Evolutionary conservation across 2,329 filamentous ascomycete genomes (phyloP).

Genomic region (Ambrosiella beaveri): DNA sequence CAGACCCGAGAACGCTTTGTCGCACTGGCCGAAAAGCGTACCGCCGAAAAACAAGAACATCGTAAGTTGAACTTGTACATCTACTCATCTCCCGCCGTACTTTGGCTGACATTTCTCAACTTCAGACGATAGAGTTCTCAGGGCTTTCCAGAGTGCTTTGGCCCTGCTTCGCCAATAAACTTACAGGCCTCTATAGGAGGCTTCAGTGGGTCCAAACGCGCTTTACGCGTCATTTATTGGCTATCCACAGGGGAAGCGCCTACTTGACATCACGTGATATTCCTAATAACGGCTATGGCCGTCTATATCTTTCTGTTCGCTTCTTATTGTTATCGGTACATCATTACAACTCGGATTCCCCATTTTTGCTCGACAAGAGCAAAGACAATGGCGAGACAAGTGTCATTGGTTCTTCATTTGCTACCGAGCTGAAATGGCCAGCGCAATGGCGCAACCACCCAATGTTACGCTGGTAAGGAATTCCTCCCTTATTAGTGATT

Average conservation of each 20-base stretch:
- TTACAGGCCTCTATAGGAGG: not conserved
- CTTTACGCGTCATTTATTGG: not conserved
- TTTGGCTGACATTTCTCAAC: not conserved
- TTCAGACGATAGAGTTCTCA: constrained; percentile 33
- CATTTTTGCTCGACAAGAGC: not conserved
- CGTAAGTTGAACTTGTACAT: constrained; percentile 37
- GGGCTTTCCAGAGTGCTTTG: constrained; percentile 44
- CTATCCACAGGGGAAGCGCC: not conserved
- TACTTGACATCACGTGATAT: not conserved
- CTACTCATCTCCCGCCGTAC: constrained; percentile 21
- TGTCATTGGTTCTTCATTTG: not conserved
- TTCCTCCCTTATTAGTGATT: not conserved
- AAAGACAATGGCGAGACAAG: not conserved
- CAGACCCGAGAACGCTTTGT: constrained; percentile 66
- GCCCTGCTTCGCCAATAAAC: constrained; percentile 27
- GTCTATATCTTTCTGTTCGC: not conserved
- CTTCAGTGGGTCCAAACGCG: not conserved
- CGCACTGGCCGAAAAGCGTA: constrained; percentile 50
- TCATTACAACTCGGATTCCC: not conserved
- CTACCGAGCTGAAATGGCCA: not conserved
- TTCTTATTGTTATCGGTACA: not conserved
- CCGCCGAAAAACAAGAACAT: constrained; percentile 62
- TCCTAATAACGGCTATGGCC: not conserved
- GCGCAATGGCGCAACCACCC: not conserved
- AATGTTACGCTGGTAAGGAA: not conserved